Evolutionary conservation across 192 early-diverging fungal species (phyloP).

Genomic region (Coemansia furcata): DNA sequence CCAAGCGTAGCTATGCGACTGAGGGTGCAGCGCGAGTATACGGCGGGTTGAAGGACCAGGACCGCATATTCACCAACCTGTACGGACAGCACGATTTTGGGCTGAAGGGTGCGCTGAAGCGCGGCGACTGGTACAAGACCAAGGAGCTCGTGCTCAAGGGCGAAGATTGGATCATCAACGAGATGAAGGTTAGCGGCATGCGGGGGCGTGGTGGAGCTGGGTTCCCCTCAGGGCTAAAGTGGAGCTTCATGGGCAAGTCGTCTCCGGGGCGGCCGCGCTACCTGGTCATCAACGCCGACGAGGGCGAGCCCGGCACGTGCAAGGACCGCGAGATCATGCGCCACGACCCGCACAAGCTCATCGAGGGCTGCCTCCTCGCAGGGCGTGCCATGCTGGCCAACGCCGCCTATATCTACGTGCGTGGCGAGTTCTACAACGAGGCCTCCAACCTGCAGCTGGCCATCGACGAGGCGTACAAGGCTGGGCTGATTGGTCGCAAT

Average conservation of each 20-base stretch:
- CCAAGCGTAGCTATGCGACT: constrained; percentile 24
- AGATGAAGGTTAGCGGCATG: constrained; percentile 94
- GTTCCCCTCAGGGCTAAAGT: constrained; percentile 97
- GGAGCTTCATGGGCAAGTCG: constrained; percentile 99
- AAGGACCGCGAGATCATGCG: constrained; percentile 97
- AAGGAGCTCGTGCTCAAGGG: constrained; percentile 97
- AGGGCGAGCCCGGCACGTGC: constrained; percentile 98
- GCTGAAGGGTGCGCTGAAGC: constrained; percentile 86
- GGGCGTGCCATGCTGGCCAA: constrained; percentile 96
- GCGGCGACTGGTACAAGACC: constrained; percentile 99
- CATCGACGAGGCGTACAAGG: constrained; percentile 97
- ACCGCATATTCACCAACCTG: constrained; percentile 98
- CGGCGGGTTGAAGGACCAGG: constrained; percentile 80
- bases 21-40: constrained; percentile 49
- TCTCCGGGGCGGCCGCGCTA: constrained; percentile 85
- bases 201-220: constrained; percentile 96
- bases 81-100: constrained; percentile 90
- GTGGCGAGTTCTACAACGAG: constrained; percentile 97
- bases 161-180: constrained; percentile 95
- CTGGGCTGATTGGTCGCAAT: constrained; percentile 97
- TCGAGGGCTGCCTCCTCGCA: constrained; percentile 95
- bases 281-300: constrained; percentile 97
- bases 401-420: constrained; percentile 97
- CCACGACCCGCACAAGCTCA: constrained; percentile 92
- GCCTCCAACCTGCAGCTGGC: constrained; percentile 89